phyloP scores from a whole-genome alignment of 352 stramenopile genomes.

The Phytopythium vexans region DNA sequence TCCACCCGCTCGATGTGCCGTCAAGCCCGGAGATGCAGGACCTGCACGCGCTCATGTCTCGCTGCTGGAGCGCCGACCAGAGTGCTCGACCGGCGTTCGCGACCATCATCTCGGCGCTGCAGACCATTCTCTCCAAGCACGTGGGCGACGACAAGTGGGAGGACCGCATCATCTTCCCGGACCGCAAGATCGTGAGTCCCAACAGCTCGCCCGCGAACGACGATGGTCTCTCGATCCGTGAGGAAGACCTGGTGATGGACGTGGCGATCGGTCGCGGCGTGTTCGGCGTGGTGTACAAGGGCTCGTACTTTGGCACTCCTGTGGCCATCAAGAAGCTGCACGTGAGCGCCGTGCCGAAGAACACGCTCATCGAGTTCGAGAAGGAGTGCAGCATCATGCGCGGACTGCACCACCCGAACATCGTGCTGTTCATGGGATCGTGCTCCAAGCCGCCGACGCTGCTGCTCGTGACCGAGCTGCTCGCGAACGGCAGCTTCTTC shows the following conservation, averaged over 20 bases:
- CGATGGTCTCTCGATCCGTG: slow-evolving; percentile 72
- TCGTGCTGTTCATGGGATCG: slow-evolving; percentile 97
- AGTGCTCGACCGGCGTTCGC: slow-evolving; percentile 76
- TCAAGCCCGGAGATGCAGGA: slow-evolving; percentile 57
- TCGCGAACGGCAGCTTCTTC: slow-evolving; percentile 82
- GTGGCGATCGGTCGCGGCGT: slow-evolving; percentile 69
- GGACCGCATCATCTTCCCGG: slow-evolving; percentile 79
- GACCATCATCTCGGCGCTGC: slow-evolving; percentile 74
- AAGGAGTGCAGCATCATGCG: slow-evolving; percentile 87
- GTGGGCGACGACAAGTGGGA: slow-evolving; percentile 80
- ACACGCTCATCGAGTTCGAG: slow-evolving; percentile 78
- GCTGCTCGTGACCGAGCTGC: slow-evolving; percentile 94
- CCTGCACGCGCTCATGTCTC: slow-evolving; percentile 61
- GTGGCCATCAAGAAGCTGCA: slow-evolving; percentile 86
- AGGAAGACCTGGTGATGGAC: slow-evolving; percentile 76
- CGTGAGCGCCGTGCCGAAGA: slow-evolving; percentile 75
- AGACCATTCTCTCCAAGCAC: slow-evolving; percentile 62
- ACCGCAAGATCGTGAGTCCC: slow-evolving; percentile 66
- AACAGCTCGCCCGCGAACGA: slow-evolving; percentile 42
- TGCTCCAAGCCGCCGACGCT: slow-evolving; percentile 96
- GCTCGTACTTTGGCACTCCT: slow-evolving; percentile 79
- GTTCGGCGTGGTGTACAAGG: slow-evolving; percentile 82
- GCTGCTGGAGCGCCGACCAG: slow-evolving; percentile 76
- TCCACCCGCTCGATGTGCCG: slow-evolving; percentile 52
- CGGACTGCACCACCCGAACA: slow-evolving; percentile 95